These are phyloP conservation scores for Linderniella brevidens DNA, from an alignment of 257 asterid genomes.

Conservation along the genomic window DNA sequence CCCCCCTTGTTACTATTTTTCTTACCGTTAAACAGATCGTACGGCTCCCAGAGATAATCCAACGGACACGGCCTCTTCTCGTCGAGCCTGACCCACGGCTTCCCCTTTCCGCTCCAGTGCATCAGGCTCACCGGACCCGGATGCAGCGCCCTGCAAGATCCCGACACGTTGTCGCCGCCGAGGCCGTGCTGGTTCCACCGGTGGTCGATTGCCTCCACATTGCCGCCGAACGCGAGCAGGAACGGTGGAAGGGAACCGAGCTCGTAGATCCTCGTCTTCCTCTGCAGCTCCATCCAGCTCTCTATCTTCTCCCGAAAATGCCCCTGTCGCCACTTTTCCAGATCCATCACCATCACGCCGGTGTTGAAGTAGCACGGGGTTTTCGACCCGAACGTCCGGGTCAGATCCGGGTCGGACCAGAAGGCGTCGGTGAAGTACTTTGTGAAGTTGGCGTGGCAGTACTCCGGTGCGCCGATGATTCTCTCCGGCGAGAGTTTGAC, in stretches of 20 bases:
- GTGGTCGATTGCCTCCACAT: conserved; percentile 52
- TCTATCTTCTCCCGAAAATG: conserved; percentile 33
- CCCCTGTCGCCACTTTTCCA: conserved; percentile 56
- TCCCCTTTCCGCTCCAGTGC: conserved; percentile 79
- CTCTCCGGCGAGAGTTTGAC: conserved; percentile 14
- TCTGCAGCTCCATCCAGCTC: conserved; percentile 70
- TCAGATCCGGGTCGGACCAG: conserved; percentile 50
- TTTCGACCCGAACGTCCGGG: conserved; percentile 25
- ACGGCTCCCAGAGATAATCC: conserved; percentile 64
- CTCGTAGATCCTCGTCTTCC: conserved; percentile 41
- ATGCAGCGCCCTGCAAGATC: conserved; percentile 56
- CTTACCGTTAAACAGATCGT: conserved; percentile 21
- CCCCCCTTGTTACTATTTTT: no score
- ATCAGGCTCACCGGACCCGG: conserved; percentile 72
- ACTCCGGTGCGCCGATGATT: conserved; percentile 56
- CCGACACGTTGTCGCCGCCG: conserved; percentile 75
- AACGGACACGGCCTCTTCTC: conserved; percentile 51
- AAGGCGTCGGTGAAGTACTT: conserved; percentile 41
- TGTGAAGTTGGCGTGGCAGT: conserved; percentile 62
- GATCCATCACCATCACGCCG: conserved; percentile 69
- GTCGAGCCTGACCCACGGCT: conserved; percentile 70
- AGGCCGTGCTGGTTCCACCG: conserved; percentile 76
- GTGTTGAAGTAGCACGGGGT: conserved; percentile 67
- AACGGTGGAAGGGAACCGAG: conserved; percentile 67
- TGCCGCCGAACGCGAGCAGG: conserved; percentile 48